Evolutionary conservation across 75 land plant species (phyloP).

Genomic region (Picea sitchensis): DNA sequence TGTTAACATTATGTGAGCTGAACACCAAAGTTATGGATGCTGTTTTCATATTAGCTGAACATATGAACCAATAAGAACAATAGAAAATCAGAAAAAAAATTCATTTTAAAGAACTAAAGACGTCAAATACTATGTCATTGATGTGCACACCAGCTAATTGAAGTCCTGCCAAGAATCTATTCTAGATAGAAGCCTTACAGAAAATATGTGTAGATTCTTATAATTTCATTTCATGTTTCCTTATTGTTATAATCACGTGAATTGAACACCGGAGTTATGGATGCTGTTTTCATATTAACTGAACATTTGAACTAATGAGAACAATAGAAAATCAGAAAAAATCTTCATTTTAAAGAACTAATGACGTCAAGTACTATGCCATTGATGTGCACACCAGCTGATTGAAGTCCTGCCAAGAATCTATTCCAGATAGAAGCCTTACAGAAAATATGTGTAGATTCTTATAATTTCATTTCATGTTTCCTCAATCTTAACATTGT

Average conservation of each 20-base stretch:
- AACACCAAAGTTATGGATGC: background rate
- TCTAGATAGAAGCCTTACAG: background rate
- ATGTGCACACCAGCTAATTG: background rate
- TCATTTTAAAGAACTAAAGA: background rate
- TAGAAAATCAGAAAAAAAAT: background rate
- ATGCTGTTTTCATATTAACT: background rate
- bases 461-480: background rate
- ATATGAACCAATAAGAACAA: background rate
- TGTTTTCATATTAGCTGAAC: background rate
- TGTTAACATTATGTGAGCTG: background rate
- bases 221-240: background rate
- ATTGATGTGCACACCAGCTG: background rate
- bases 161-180: background rate
- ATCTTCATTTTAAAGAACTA: background rate
- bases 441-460: background rate
- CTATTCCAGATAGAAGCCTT: background rate
- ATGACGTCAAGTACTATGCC: background rate
- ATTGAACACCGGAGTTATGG: background rate
- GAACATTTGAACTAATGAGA: background rate
- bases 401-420: background rate
- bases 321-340: background rate
- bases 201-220: background rate
- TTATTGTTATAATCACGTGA: background rate
- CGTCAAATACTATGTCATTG: background rate
- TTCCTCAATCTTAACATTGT: background rate